phyloP scores from a whole-genome alignment of 2,329 filamentous ascomycete genomes.

The Penicillium sp. region DNA sequence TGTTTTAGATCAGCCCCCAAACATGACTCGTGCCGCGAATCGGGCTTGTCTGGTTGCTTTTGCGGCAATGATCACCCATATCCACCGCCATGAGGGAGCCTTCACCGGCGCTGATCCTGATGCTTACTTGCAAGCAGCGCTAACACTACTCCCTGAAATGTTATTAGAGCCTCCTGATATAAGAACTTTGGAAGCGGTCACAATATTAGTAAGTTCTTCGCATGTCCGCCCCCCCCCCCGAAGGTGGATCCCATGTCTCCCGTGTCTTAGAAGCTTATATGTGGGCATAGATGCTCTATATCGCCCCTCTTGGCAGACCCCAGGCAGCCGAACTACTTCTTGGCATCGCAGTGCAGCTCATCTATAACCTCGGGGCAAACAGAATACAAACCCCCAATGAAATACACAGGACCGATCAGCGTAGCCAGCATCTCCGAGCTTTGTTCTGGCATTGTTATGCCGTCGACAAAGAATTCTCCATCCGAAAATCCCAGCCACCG shows the following conservation, averaged over 20 bases:
- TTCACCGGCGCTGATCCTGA: conserved; percentile 24
- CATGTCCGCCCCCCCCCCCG: not conserved
- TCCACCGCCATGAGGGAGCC: conserved; percentile 22
- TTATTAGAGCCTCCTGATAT: conserved; percentile 22
- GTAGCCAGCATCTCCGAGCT: conserved; percentile 21
- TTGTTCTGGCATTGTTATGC: conserved; percentile 28
- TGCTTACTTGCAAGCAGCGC: conserved; percentile 22
- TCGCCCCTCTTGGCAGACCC: conserved; percentile 23
- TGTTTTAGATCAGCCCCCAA: conserved; percentile 12
- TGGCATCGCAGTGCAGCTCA: conserved; percentile 21
- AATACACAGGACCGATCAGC: conserved; percentile 1
- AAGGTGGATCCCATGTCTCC: not conserved
- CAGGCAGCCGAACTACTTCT: conserved; percentile 21
- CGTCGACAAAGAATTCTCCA: conserved; percentile 24
- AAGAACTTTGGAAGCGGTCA: conserved; percentile 19
- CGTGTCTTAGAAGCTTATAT: not conserved
- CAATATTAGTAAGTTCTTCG: conserved; percentile 20
- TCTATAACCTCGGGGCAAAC: conserved; percentile 23
- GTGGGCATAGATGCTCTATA: conserved; percentile 15
- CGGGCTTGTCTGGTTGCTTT: conserved; percentile 24
- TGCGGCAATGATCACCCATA: conserved; percentile 24
- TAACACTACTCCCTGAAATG: conserved; percentile 21
- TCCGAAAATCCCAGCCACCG: conserved; percentile 20
- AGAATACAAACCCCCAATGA: conserved; percentile 1
- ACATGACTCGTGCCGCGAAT: conserved; percentile 9